A percentile compares a stretch with the other conserved stretches of the same genome.
Evolutionary conservation across 192 early-diverging fungal genomes (phyloP).

Genomic region (Coemansia sp.): DNA sequence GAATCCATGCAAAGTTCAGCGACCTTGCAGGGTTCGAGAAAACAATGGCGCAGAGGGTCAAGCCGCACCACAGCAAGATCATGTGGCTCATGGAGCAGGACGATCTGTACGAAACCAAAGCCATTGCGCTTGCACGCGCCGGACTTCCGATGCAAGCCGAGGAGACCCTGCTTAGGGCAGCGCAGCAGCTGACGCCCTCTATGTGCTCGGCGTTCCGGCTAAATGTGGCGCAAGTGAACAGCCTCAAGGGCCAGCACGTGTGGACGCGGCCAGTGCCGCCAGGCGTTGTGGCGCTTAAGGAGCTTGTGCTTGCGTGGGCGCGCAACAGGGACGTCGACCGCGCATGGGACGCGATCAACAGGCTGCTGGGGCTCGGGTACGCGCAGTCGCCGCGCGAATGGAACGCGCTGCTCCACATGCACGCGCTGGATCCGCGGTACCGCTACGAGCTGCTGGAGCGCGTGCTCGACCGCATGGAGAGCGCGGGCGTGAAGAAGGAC

Average conservation of each 20-base stretch:
- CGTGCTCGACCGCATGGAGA: constrained; percentile 26
- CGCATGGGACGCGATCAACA: constrained; percentile 27
- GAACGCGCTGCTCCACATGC: constrained; percentile 44
- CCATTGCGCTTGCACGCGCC: constrained; percentile 25
- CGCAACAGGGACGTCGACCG: constrained; percentile 12
- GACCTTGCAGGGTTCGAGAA: constrained; percentile 23
- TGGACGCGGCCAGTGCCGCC: constrained; percentile 11
- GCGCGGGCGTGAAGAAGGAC: constrained; percentile 16
- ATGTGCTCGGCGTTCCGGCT: background rate
- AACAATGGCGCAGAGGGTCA: background rate
- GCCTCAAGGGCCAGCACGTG: background rate
- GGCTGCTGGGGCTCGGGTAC: constrained; percentile 24
- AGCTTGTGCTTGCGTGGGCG: constrained; percentile 40
- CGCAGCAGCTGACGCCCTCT: background rate
- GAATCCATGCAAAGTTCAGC: constrained; percentile 36
- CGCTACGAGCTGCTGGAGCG: constrained; percentile 27
- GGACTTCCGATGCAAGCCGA: constrained; percentile 30
- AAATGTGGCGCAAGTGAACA: background rate
- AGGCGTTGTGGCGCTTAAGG: constrained; percentile 17
- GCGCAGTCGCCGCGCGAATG: constrained; percentile 28
- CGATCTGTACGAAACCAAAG: constrained; percentile 21
- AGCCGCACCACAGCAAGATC: background rate
- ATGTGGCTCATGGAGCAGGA: constrained; percentile 8
- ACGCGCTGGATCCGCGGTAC: constrained; percentile 46
- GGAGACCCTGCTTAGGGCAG: constrained; percentile 7